Base-by-base conservation (phyloP, 2,329 filamentous ascomycete genomes). In the Diaporthe helianthi region DNA sequence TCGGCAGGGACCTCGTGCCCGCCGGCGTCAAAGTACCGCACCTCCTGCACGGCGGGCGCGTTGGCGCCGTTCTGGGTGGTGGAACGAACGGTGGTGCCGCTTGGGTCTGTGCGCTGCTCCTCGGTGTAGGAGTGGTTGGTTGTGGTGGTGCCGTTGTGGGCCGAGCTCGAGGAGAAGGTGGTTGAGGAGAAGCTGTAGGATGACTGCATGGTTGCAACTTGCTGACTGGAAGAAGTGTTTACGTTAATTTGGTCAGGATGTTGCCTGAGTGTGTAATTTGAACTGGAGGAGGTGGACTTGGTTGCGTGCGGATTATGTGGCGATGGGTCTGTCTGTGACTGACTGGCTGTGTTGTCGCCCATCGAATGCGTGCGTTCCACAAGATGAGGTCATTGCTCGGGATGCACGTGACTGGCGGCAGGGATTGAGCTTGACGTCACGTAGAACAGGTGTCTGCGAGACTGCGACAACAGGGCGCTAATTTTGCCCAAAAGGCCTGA, bases 61-160 rank as follows among this genome's bases (percentile, higher is more conserved):
- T 64, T 47, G 17, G 52, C 22, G 49, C 29, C 17, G 38, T 68
- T 38, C 66, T 68, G 66, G 33, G 29, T 53, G 3, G 66, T 64
- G 5, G 55, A 36, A 17, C 66, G 66, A n/a, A 68, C 58, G 4
- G 49, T 44, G 1, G 66, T 68, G n/a, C 66, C 66, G 9, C n/a
- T 49, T 10, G 55, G 66, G n/a, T 68, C 38, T 15, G 66, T 64
- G 7, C 19, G 55, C 17, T 38, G 54, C 47, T 68, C 55, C 33
- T 52, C 19, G 4, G 71, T 74, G 71, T 65, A 65, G 26, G 60
- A 41, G 19, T 54, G 58, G 41, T 33, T 63, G 29, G 46, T 67
- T 10, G 53, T 65, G 41, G 41, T 17, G 54, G 41, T 17, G 54
- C 49, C 58, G 49, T 68, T 58, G 15, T 5, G 51, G 24, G 55